A percentile compares a stretch with the other conserved stretches of the same genome.
Evolutionary conservation across 495 filamentous ascomycete species (phyloP).

Genomic region (Penicillium dipodomyicola): DNA sequence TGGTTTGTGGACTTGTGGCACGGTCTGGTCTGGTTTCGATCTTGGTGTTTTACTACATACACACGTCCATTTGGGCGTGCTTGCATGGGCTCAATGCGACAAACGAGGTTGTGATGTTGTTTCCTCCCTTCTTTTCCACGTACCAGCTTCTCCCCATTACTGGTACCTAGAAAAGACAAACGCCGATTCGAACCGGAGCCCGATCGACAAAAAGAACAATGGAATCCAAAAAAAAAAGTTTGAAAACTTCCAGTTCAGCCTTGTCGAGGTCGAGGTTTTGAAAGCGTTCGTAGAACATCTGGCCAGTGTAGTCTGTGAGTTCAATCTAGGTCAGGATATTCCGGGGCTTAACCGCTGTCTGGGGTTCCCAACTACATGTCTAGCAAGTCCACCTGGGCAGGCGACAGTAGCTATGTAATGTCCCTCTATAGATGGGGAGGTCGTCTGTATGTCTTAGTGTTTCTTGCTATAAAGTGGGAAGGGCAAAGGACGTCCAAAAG

Average conservation of each 20-base stretch:
- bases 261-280: constrained; percentile 18
- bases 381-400: neutral
- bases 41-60: constrained; percentile 36
- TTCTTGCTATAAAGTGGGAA: too few species aligned
- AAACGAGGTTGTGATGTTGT: constrained; percentile 37
- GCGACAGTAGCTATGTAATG: neutral
- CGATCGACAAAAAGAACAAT: constrained; percentile 29
- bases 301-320: constrained; percentile 6
- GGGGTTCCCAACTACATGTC: neutral
- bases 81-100: constrained; percentile 38
- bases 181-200: constrained; percentile 20
- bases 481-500: neutral
- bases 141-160: constrained; percentile 12
- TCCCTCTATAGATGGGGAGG: too few species aligned
- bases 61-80: constrained; percentile 29
- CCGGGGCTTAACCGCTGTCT: neutral
- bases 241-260: constrained; percentile 28
- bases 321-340: neutral
- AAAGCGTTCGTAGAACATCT: constrained; percentile 12
- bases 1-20: constrained; percentile 31
- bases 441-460: too few species aligned
- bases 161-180: constrained; percentile 17
- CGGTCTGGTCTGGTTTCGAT: constrained; percentile 31
- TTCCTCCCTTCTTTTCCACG: constrained; percentile 8
- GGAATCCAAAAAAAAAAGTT: constrained; percentile 28